Conservation (phyloP, 106 monocot species). For the Vanilla planifolia region DNA sequence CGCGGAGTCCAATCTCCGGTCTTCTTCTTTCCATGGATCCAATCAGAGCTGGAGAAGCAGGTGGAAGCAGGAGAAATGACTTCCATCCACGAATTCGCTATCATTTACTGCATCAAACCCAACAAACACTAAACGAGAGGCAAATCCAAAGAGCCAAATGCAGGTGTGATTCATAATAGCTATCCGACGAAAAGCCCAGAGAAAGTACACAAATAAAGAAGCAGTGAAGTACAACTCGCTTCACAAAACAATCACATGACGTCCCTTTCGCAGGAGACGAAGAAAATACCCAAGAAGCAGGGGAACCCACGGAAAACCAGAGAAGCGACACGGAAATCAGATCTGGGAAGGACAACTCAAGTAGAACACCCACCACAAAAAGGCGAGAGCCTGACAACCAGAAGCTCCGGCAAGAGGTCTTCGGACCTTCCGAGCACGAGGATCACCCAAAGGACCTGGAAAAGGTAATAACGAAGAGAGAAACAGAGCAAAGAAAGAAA, state of each 20-base stretch:
- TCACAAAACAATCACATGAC: slow-evolving; percentile 1
- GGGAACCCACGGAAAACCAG: not conserved
- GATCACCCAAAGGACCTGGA: not conserved
- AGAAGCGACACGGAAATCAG: slow-evolving; percentile 7
- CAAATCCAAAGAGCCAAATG: not conserved
- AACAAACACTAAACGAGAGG: not conserved
- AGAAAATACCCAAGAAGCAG: not conserved
- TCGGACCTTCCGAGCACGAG: not conserved
- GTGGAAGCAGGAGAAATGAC: slow-evolving; percentile 14
- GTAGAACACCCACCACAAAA: not conserved
- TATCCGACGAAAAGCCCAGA: not conserved
- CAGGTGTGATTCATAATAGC: not conserved
- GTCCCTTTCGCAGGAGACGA: no score
- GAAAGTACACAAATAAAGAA: not conserved
- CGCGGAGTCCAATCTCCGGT: slow-evolving; percentile 36
- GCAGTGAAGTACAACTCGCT: slow-evolving; percentile 7
- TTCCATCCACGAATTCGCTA: slow-evolving; percentile 20
- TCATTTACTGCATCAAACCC: not conserved
- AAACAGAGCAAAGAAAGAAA: not conserved
- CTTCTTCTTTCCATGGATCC: slow-evolving; percentile 14
- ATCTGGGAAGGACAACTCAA: not conserved
- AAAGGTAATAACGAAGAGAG: not conserved
- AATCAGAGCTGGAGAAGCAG: slow-evolving; percentile 28
- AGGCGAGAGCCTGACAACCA: not conserved
- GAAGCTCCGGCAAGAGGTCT: not conserved